Percentiles rank a stretch among this genome's conserved stretches.
Conservation (phyloP, 768 basidiomycete species). For the Boletellus emodensis region DNA sequence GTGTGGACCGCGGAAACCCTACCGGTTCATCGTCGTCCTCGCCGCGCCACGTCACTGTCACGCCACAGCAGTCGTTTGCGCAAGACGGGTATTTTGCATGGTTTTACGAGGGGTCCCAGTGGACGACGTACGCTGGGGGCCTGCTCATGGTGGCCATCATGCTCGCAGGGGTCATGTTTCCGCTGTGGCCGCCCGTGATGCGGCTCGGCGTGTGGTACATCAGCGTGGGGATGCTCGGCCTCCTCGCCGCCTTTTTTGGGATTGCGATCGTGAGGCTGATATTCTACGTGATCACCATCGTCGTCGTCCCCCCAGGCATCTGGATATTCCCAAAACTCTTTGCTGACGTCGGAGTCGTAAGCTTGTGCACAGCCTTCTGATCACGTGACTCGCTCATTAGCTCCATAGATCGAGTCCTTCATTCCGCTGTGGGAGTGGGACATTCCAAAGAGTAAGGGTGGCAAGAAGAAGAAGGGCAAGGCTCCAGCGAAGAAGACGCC, state of each 20-base stretch:
- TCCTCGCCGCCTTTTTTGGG: slow-evolving; percentile 87
- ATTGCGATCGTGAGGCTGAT: slow-evolving; percentile 89
- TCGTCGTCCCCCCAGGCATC: slow-evolving; percentile 85
- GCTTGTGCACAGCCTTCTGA: slow-evolving; percentile 32
- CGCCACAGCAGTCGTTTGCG: slow-evolving; percentile 75
- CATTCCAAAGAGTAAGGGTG: slow-evolving; percentile 63
- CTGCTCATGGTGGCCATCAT: slow-evolving; percentile 89
- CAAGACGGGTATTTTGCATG: slow-evolving; percentile 88
- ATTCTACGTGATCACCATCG: slow-evolving; percentile 88
- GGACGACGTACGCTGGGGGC: slow-evolving; percentile 89
- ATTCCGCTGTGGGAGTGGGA: slow-evolving; percentile 98
- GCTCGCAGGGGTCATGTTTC: slow-evolving; percentile 98
- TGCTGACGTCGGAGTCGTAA: slow-evolving; percentile 96
- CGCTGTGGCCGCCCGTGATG: slow-evolving; percentile 93
- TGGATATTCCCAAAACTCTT: slow-evolving; percentile 99
- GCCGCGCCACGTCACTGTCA: slow-evolving; percentile 70
- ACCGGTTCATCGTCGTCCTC: slow-evolving; percentile 51
- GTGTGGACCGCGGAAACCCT: slow-evolving; percentile 70
- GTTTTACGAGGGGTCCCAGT: slow-evolving; percentile 94
- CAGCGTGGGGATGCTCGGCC: slow-evolving; percentile 79
- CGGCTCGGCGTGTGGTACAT: slow-evolving; percentile 95
- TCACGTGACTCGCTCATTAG: not conserved
- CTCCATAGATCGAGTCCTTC: slow-evolving; percentile 87
- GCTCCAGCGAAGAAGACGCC: slow-evolving; percentile 21
- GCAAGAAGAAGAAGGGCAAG: slow-evolving; percentile 62